Percentiles rank a stretch among this genome's conserved stretches.
Conservation (phyloP, 768 basidiomycete species). For the Calocera cornea region DNA sequence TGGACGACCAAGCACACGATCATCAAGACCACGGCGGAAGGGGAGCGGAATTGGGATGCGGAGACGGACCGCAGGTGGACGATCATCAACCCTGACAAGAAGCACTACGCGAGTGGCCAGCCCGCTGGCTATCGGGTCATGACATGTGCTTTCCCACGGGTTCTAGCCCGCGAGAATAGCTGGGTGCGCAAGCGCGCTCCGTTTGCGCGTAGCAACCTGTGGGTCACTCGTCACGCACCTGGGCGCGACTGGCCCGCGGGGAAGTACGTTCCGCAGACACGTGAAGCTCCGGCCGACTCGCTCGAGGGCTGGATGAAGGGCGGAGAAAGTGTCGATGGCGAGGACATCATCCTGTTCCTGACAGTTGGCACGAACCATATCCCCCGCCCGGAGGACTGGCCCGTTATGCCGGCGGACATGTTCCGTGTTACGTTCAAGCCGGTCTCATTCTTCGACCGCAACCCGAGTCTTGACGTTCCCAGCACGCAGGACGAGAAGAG, state of each 20-base stretch:
- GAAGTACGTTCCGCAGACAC: slow-evolving; percentile 74
- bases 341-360: slow-evolving; percentile 67
- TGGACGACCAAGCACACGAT: slow-evolving; percentile 53
- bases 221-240: slow-evolving; percentile 60
- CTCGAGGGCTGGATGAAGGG: slow-evolving; percentile 59
- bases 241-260: slow-evolving; percentile 66
- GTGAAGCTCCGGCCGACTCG: slow-evolving; percentile 56
- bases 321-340: slow-evolving; percentile 44
- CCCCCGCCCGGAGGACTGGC: slow-evolving; percentile 79
- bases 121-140: slow-evolving; percentile 61
- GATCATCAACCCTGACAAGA: slow-evolving; percentile 55
- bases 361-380: slow-evolving; percentile 59
- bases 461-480: slow-evolving; percentile 85
- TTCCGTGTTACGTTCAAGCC: slow-evolving; percentile 65
- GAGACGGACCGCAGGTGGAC: slow-evolving; percentile 64
- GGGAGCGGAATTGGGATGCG: slow-evolving; percentile 53
- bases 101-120: slow-evolving; percentile 57
- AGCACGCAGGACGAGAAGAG: slow-evolving; percentile 51
- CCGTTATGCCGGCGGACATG: slow-evolving; percentile 77
- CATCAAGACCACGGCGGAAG: slow-evolving; percentile 41
- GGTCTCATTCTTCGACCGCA: slow-evolving; percentile 66
- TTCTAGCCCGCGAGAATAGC: slow-evolving; percentile 51
- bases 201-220: slow-evolving; percentile 59
- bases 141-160: slow-evolving; percentile 28
- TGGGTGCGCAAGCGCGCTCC: slow-evolving; percentile 59